These are phyloP conservation scores for Phaffomyces thermotolerans DNA, from an alignment of 805 yeast species.

Conservation along the genomic window DNA sequence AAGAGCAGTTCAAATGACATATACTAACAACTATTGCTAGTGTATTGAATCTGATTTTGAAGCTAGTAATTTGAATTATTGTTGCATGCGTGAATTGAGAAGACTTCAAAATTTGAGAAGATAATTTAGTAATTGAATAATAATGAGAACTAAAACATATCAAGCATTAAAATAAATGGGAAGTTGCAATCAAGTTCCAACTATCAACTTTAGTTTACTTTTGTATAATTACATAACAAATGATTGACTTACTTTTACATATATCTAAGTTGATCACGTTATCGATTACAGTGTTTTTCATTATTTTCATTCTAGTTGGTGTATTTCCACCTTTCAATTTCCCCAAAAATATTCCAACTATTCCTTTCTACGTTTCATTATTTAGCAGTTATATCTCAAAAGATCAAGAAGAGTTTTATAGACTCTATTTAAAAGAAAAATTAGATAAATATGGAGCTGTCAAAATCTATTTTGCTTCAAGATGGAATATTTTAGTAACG, in stretches of 20 bases:
- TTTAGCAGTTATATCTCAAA: constrained; percentile 34
- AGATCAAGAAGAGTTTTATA: constrained; percentile 44
- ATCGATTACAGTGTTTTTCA: constrained; percentile 1
- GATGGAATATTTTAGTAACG: constrained; percentile 52
- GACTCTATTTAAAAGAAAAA: constrained; percentile 34
- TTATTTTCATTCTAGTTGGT: constrained; percentile 8
- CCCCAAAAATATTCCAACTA: constrained; percentile 48
- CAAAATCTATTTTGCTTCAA: constrained; percentile 50
- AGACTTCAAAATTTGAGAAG: no score
- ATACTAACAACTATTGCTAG: no score
- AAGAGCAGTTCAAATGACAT: no score
- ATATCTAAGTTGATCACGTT: neutral
- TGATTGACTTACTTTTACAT: neutral
- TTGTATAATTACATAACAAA: neutral
- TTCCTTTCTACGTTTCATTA: constrained; percentile 54
- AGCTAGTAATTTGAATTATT: no score
- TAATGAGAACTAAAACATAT: no score
- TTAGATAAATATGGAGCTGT: constrained; percentile 50
- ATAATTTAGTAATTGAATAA: no score
- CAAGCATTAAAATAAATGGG: no score
- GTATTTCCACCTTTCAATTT: constrained; percentile 42
- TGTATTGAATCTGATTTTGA: no score
- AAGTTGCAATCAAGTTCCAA: no score
- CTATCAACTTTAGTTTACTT: no score
- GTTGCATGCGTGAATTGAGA: no score